Evolutionary conservation across 2,329 filamentous ascomycete genomes (phyloP), one percentile per base, ranked within the genome.

Genomic region (Zopfia rhizophila): DNA sequence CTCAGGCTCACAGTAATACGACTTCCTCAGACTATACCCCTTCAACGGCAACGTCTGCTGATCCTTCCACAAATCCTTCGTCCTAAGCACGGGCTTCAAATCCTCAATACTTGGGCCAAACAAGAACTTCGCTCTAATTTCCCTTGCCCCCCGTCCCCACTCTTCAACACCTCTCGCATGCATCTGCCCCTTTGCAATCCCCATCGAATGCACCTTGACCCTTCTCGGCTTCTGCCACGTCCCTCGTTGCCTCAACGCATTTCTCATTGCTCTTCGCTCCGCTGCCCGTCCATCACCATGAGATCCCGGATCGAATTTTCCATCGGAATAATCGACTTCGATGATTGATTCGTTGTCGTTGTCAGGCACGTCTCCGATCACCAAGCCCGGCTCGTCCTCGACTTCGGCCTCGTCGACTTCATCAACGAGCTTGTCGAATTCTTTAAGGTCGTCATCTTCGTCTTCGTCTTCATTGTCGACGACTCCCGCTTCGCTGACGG

Each of bases 71-170:
- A 73, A 71, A 42, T 81, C 76, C 40, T 79, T 73, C 12, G 77
- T 74, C 51, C 73, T 68, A 5, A 82, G 46, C 4, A 79, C 65
- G 7, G 77, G 72, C 13, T 72, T 65, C n/a, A 81, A 57, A 47
- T 84, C 81, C 13, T 78, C 73, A 11, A 72, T 60, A 18, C 73
- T 74, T 3, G 77, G 73, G 4, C 82, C 82, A 65, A 81, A 83
- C 2, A 78, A 71, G 39, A 77, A 66, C 47, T 73, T 75, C 45
- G 80, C 60, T 39, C 78, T 73, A n/a, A 72, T 66, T 30, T 71
- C 63, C 55, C 79, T 80, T 24, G 55, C 53, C 38, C 58, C 65
- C 19, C 60, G 62, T 21, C 56, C 58, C 51, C 65, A 69, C 16
- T 70, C 65, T 2, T 60, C 56, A 11, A 68, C 45, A 23, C 65